These are phyloP conservation scores for Pseudonitzschia pungens DNA, from an alignment of 108 stramenopile species.

Conservation along the genomic window DNA sequence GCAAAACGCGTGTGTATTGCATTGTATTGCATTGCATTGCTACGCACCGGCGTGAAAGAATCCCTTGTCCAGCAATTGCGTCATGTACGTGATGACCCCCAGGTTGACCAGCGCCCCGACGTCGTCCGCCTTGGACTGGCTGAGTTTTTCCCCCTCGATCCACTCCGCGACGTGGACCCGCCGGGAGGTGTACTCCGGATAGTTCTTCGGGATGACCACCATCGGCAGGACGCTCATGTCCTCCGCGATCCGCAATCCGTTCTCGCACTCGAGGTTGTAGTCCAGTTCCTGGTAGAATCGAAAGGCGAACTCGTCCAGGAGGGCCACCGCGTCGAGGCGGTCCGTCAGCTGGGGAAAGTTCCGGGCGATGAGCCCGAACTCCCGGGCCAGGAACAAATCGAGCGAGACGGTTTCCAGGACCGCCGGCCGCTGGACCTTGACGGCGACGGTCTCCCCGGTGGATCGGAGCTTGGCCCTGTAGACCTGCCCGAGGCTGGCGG, in stretches of 20 bases:
- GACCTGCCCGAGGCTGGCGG: slow-evolving; percentile 92
- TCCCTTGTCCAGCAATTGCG: slow-evolving; percentile 87
- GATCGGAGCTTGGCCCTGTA: slow-evolving; percentile 71
- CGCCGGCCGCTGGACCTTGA: slow-evolving; percentile 86
- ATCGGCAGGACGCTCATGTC: slow-evolving; percentile 87
- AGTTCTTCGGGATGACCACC: slow-evolving; percentile 88
- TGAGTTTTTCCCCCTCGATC: slow-evolving; percentile 95
- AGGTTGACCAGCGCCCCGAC: slow-evolving; percentile 92
- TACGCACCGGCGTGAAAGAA: slow-evolving; percentile 85
- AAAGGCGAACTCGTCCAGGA: slow-evolving; percentile 94
- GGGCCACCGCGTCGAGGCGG: slow-evolving; percentile 83
- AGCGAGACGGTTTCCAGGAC: slow-evolving; percentile 92
- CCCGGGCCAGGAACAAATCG: slow-evolving; percentile 87
- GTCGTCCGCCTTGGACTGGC: slow-evolving; percentile 86
- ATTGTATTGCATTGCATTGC: neutral
- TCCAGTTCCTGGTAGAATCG: slow-evolving; percentile 94
- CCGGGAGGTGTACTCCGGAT: slow-evolving; percentile 82
- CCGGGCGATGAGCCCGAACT: slow-evolving; percentile 72
- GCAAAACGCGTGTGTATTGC: too few relatives aligned
- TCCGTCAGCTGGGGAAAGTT: slow-evolving; percentile 72
- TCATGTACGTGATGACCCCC: slow-evolving; percentile 93
- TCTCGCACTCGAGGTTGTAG: slow-evolving; percentile 91
- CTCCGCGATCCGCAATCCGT: slow-evolving; percentile 76
- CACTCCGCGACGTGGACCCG: slow-evolving; percentile 95
- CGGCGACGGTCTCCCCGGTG: slow-evolving; percentile 89